Conservation (phyloP, 495 filamentous ascomycete genomes). For the Bryoglossum gracile region DNA sequence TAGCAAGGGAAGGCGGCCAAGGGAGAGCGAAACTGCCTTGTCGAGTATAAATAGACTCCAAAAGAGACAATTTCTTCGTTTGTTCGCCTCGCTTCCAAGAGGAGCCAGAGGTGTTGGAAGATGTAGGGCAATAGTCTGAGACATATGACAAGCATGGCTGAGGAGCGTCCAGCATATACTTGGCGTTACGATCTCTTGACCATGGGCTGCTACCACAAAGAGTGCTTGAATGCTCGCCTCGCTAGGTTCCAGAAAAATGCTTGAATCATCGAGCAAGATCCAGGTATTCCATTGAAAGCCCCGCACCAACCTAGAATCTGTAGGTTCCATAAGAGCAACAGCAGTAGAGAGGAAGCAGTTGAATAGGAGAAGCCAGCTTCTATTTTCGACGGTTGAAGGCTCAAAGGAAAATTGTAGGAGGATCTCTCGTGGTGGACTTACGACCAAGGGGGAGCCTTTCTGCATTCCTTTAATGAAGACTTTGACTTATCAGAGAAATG, state of each 20-base stretch:
- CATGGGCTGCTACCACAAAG: conserved; percentile 20
- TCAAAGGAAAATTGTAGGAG: conserved; percentile 1
- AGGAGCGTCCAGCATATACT: conserved; percentile 28
- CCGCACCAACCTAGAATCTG: neutral
- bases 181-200: conserved; percentile 26
- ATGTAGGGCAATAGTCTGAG: conserved; percentile 25
- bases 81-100: neutral
- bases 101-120: neutral
- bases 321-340: neutral
- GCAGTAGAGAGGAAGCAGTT: conserved; percentile 4
- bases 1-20: conserved; percentile 25
- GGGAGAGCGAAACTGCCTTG: conserved; percentile 25
- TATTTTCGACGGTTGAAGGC: neutral
- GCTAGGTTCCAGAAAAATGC: conserved; percentile 23
- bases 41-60: conserved; percentile 26
- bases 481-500: neutral
- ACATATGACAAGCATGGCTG: conserved; percentile 25
- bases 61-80: conserved; percentile 24
- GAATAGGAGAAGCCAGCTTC: conserved; percentile 4
- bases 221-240: conserved; percentile 24
- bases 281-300: conserved; percentile 18
- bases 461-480: neutral
- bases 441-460: neutral
- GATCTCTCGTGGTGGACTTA: neutral
- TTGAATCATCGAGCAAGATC: conserved; percentile 19